Percentiles rank a stretch among this genome's conserved stretches.
phyloP scores from a whole-genome alignment of 805 yeast species.

The Zygosaccharomyces pseudorouxii region DNA sequence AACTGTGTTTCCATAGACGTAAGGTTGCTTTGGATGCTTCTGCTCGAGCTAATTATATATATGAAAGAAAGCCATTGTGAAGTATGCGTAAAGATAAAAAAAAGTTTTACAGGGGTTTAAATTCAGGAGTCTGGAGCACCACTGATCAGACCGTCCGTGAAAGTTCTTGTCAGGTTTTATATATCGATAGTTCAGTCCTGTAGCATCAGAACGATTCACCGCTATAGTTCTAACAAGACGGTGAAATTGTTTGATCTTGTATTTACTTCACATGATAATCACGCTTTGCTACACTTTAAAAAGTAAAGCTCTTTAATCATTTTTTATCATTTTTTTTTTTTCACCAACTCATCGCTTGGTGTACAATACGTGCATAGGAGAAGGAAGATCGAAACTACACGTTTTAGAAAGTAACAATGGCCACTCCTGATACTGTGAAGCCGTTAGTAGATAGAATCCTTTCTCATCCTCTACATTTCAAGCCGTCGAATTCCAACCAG shows the following conservation, averaged over 20 bases:
- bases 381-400: neutral
- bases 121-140: no score
- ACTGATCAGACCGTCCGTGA: no score
- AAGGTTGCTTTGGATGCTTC: no score
- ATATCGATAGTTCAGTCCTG: no score
- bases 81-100: no score
- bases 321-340: neutral
- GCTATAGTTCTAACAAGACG: no score
- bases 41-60: no score
- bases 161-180: no score
- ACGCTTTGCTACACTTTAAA: neutral
- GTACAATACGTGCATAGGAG: neutral
- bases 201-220: no score
- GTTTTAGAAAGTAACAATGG: constrained; percentile 11
- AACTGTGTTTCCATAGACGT: no score
- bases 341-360: neutral
- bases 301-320: neutral
- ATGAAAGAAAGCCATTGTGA: no score
- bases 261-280: neutral
- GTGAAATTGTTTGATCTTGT: neutral
- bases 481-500: constrained; percentile 30
- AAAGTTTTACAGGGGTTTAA: no score
- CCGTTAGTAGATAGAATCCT: constrained; percentile 63
- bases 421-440: constrained; percentile 30
- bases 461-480: constrained; percentile 58